Evolutionary conservation across 2,329 filamentous ascomycete genomes (phyloP).

Genomic region (Cyphellophora europaea): DNA sequence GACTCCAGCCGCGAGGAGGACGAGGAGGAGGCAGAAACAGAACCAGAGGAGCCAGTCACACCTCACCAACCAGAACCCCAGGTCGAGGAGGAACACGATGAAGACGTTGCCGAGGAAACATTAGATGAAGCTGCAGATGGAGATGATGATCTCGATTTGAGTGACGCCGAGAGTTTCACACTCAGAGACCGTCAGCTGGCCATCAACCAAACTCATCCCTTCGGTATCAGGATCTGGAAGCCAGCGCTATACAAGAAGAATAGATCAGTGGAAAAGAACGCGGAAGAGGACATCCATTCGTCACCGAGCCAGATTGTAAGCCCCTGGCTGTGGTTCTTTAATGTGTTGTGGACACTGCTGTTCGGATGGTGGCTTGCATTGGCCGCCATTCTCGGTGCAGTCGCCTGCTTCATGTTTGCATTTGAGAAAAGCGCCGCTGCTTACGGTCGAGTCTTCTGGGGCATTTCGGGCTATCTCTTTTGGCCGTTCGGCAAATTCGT

Average conservation of each 20-base stretch:
- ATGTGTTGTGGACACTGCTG: constrained; percentile 77
- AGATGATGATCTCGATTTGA: constrained; percentile 63
- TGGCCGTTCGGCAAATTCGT: constrained; percentile 98
- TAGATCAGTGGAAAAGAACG: constrained; percentile 89
- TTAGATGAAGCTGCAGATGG: constrained; percentile 37
- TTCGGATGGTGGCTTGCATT: constrained; percentile 96
- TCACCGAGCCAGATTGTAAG: constrained; percentile 81
- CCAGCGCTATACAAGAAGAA: constrained; percentile 96
- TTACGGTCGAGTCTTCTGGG: constrained; percentile 78
- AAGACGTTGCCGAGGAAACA: constrained; percentile 28
- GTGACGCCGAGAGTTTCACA: constrained; percentile 95
- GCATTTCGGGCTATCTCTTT: constrained; percentile 75
- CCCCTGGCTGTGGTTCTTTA: constrained; percentile 77
- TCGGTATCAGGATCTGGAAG: constrained; percentile 98
- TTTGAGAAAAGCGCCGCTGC: constrained; percentile 71
- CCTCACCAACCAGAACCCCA: constrained; percentile 10
- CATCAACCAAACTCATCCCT: constrained; percentile 97
- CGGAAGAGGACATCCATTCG: constrained; percentile 94
- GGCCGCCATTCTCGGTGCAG: constrained; percentile 62
- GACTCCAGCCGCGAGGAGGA: constrained; percentile 29
- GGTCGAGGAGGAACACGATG: constrained; percentile 23
- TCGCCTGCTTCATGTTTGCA: constrained; percentile 70
- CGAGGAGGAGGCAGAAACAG: constrained; percentile 28
- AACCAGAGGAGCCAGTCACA: constrained; percentile 9
- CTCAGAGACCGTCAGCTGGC: constrained; percentile 93